A percentile compares a stretch with the other conserved stretches of the same genome.
Evolutionary conservation across 768 basidiomycete genomes (phyloP).

Genomic region (Auricularia sp.): DNA sequence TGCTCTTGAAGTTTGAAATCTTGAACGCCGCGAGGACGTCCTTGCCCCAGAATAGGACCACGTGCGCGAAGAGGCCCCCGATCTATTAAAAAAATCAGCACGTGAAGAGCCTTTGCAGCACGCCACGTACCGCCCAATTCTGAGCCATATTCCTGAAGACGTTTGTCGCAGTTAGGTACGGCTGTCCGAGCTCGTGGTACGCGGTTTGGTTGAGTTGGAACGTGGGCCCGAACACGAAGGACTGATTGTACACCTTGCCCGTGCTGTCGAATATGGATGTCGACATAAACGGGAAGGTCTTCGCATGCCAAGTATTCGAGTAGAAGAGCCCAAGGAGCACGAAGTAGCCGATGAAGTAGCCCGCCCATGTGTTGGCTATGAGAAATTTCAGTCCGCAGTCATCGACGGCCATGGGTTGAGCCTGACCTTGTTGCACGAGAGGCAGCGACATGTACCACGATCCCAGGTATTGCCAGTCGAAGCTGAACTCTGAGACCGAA

Average conservation of each 20-base stretch:
- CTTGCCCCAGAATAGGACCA: constrained; percentile 47
- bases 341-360: constrained; percentile 42
- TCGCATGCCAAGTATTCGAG: constrained; percentile 50
- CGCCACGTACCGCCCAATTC: constrained; percentile 9
- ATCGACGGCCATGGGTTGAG: too few relatives aligned
- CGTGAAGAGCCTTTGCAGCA: constrained; percentile 35
- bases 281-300: constrained; percentile 49
- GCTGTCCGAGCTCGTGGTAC: constrained; percentile 39
- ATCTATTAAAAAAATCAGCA: constrained; percentile 27
- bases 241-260: constrained; percentile 46
- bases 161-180: constrained; percentile 37
- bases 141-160: constrained; percentile 3
- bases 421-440: constrained; percentile 43
- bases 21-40: constrained; percentile 42
- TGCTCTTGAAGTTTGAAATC: background rate
- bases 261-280: constrained; percentile 46
- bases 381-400: background rate
- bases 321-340: constrained; percentile 50
- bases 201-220: constrained; percentile 48
- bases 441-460: constrained; percentile 45
- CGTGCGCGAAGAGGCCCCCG: constrained; percentile 50
- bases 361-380: constrained; percentile 43
- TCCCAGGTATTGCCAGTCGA: constrained; percentile 62
- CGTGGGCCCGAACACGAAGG: constrained; percentile 40
- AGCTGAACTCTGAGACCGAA: constrained; percentile 27